Percentiles rank a stretch among this genome's conserved stretches.
These are phyloP conservation scores for Cercophora scortea DNA, from an alignment of 495 filamentous ascomycete genomes.

Conservation along the genomic window DNA sequence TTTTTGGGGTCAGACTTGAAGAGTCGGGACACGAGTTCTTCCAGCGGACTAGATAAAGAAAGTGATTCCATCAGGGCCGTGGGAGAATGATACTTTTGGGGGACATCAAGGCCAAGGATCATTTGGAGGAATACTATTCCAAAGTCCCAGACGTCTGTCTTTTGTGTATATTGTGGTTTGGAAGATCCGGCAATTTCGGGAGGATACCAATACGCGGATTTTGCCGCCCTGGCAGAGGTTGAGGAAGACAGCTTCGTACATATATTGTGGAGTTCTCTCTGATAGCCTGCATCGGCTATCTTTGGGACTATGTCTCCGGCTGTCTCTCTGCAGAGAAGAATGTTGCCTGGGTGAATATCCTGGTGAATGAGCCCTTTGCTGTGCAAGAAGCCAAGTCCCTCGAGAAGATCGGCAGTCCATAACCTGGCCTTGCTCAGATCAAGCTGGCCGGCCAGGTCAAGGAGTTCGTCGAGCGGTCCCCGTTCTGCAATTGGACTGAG, in stretches of 20 bases:
- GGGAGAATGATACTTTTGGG: slow-evolving; percentile 72
- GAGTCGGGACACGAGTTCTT: slow-evolving; percentile 71
- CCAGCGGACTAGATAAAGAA: slow-evolving; percentile 60
- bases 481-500: slow-evolving; percentile 73
- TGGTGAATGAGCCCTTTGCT: slow-evolving; percentile 74
- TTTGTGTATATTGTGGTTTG: slow-evolving; percentile 56
- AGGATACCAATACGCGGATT: slow-evolving; percentile 75
- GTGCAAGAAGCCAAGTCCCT: slow-evolving; percentile 81
- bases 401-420: slow-evolving; percentile 86
- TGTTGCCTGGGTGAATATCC: slow-evolving; percentile 65
- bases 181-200: slow-evolving; percentile 63
- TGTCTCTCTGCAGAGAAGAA: slow-evolving; percentile 57
- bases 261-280: slow-evolving; percentile 53
- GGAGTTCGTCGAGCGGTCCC: slow-evolving; percentile 71
- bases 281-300: slow-evolving; percentile 61
- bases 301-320: slow-evolving; percentile 56
- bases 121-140: slow-evolving; percentile 87
- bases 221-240: slow-evolving; percentile 49
- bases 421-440: slow-evolving; percentile 64
- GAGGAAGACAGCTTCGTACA: slow-evolving; percentile 34
- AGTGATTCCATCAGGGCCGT: slow-evolving; percentile 55
- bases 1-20: slow-evolving; percentile 79
- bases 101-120: slow-evolving; percentile 76
- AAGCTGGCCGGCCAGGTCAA: slow-evolving; percentile 69
- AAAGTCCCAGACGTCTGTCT: slow-evolving; percentile 92